Percentiles rank a stretch among this genome's conserved stretches.
Conservation (phyloP, 306 rosid genomes). For the Ormosia emarginata region DNA sequence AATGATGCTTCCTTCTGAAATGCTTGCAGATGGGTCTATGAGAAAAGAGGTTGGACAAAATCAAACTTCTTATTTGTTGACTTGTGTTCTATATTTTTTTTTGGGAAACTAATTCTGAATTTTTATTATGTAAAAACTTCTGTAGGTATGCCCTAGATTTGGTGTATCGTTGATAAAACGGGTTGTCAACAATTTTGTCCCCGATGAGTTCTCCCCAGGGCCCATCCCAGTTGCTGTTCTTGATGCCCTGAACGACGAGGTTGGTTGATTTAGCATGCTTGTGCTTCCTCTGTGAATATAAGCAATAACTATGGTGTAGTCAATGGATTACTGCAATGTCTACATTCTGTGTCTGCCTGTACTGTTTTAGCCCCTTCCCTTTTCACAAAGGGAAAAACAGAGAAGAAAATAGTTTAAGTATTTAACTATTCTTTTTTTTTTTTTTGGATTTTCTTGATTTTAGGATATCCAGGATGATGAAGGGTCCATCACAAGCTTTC, state of each 20-base stretch:
- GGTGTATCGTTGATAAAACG: conserved; percentile 60
- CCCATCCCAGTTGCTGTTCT: conserved; percentile 67
- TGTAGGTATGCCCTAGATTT: conserved; percentile 76
- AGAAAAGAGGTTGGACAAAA: conserved; percentile 59
- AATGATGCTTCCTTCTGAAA: conserved; percentile 85
- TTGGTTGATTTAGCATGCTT: conserved; percentile 27
- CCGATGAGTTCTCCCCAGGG: conserved; percentile 79
- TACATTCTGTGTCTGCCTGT: neutral
- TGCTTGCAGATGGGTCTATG: conserved; percentile 63
- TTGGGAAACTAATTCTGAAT: neutral
- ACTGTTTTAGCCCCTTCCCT: neutral
- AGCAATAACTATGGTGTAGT: neutral
- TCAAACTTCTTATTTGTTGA: neutral
- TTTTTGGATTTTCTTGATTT: conserved; percentile 15
- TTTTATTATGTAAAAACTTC: neutral
- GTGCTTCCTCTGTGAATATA: neutral
- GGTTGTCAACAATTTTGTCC: conserved; percentile 73
- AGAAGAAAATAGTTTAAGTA: conserved; percentile 10
- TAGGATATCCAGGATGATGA: conserved; percentile 53
- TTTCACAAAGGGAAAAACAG: neutral
- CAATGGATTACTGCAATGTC: conserved; percentile 9
- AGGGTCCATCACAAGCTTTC: conserved; percentile 49
- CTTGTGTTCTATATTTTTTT: neutral
- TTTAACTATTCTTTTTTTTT: neutral
- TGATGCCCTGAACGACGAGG: conserved; percentile 64